Percentiles rank a stretch among this genome's conserved stretches.
phyloP scores from a whole-genome alignment of 805 yeast genomes.

The Saccharomycopsis sp. region DNA sequence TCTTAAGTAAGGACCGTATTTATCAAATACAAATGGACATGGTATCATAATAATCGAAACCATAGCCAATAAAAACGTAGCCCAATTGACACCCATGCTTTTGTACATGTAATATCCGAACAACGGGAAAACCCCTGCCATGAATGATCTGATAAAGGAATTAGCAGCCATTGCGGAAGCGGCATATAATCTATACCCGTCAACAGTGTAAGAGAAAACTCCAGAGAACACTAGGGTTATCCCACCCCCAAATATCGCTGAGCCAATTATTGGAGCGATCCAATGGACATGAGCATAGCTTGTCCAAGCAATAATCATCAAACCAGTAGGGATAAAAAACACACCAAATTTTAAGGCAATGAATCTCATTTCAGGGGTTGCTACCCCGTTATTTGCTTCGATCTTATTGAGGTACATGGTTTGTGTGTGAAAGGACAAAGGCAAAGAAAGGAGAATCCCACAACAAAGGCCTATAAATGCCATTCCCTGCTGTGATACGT shows the following conservation, averaged over 20 bases:
- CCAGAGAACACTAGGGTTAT: slow-evolving; percentile 60
- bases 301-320: slow-evolving; percentile 70
- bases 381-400: slow-evolving; percentile 42
- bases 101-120: slow-evolving; percentile 54
- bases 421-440: slow-evolving; percentile 40
- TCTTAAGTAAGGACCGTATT: slow-evolving; percentile 52
- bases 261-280: slow-evolving; percentile 60
- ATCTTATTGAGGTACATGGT: slow-evolving; percentile 33
- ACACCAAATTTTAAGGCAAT: slow-evolving; percentile 47
- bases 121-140: slow-evolving; percentile 67
- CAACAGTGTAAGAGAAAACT: slow-evolving; percentile 63
- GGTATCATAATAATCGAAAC: slow-evolving; percentile 55
- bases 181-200: slow-evolving; percentile 59
- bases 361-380: slow-evolving; percentile 56
- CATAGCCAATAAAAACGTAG: slow-evolving; percentile 55
- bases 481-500: slow-evolving; percentile 45
- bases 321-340: slow-evolving; percentile 49
- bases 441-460: slow-evolving; percentile 47
- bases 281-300: slow-evolving; percentile 50
- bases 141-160: slow-evolving; percentile 55
- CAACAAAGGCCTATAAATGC: slow-evolving; percentile 52
- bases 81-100: slow-evolving; percentile 62
- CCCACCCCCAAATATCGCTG: slow-evolving; percentile 52
- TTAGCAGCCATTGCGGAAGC: slow-evolving; percentile 68
- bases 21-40: slow-evolving; percentile 51